Conservation (phyloP, 805 yeast species). For the Yamadazyma laniorum region DNA sequence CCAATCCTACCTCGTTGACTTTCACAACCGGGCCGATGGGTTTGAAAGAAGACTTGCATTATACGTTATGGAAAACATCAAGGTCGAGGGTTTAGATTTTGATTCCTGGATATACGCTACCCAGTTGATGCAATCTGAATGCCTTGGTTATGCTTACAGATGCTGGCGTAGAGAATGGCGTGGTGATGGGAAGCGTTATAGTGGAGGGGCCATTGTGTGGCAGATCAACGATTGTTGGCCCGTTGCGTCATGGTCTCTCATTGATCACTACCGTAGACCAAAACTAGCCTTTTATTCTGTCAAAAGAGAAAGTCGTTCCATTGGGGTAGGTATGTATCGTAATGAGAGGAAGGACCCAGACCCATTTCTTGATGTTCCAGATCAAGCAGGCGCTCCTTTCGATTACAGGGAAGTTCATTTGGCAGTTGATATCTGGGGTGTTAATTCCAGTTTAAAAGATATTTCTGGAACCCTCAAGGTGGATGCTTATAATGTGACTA, state of each 20-base stretch:
- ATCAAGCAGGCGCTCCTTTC: conserved; percentile 18
- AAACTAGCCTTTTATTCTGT: conserved; percentile 49
- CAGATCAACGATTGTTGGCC: conserved; percentile 57
- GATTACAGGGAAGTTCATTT: conserved; percentile 25
- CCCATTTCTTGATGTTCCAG: conserved; percentile 5
- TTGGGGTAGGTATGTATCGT: conserved; percentile 36
- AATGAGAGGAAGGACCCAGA: conserved; percentile 10
- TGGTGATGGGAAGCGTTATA: conserved; percentile 23
- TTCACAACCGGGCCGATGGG: conserved; percentile 48
- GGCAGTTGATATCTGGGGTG: conserved; percentile 42
- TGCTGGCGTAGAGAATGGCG: conserved; percentile 50
- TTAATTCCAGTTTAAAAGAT: conserved; percentile 25
- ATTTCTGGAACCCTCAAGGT: conserved; percentile 23
- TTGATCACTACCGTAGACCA: conserved; percentile 42
- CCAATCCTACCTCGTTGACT: conserved; percentile 43
- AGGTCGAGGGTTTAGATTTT: conserved; percentile 31
- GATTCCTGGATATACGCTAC: conserved; percentile 35
- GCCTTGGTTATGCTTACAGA: conserved; percentile 45
- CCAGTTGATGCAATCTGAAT: conserved; percentile 52
- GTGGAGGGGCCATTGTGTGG: conserved; percentile 52
- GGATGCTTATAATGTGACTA: conserved; percentile 26
- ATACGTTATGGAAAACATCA: conserved; percentile 47
- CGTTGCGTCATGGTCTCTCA: conserved; percentile 49
- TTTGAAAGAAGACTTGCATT: conserved; percentile 43
- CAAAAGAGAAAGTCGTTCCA: conserved; percentile 39